Percentiles rank a stretch among this genome's conserved stretches.
phyloP scores from a whole-genome alignment of 2,329 filamentous ascomycete species.

The Colletotrichum endophyticum region DNA sequence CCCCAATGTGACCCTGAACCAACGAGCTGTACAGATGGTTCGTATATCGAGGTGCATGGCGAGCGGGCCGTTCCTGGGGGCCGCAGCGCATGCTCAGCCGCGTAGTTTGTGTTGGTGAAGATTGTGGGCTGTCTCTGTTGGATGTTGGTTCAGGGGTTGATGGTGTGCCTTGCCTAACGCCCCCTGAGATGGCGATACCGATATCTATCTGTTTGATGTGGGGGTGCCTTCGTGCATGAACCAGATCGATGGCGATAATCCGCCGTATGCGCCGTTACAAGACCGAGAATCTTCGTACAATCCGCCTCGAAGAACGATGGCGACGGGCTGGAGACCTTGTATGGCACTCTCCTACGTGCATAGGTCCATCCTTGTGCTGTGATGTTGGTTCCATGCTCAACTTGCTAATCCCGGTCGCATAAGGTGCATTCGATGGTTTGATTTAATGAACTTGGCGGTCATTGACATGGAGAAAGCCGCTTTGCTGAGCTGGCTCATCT shows the following conservation, averaged over 20 bases:
- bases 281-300: neutral
- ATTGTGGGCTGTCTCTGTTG: neutral
- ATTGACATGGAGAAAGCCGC: neutral
- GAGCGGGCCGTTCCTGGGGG: neutral
- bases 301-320: neutral
- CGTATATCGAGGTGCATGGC: neutral
- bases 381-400: neutral
- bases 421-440: neutral
- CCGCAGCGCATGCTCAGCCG: neutral
- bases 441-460: accelerated
- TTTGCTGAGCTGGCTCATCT: neutral
- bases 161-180: neutral
- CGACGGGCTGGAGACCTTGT: too few species aligned
- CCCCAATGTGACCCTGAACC: neutral
- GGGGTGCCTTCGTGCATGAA: neutral
- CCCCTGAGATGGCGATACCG: neutral
- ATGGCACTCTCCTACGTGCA: too few species aligned
- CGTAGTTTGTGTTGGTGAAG: neutral
- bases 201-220: neutral
- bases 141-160: neutral
- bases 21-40: neutral
- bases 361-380: too few species aligned
- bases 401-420: neutral
- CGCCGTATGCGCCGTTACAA: too few species aligned
- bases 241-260: neutral